phyloP scores from a whole-genome alignment of 106 monocot species.

The Dioscorea alata region DNA sequence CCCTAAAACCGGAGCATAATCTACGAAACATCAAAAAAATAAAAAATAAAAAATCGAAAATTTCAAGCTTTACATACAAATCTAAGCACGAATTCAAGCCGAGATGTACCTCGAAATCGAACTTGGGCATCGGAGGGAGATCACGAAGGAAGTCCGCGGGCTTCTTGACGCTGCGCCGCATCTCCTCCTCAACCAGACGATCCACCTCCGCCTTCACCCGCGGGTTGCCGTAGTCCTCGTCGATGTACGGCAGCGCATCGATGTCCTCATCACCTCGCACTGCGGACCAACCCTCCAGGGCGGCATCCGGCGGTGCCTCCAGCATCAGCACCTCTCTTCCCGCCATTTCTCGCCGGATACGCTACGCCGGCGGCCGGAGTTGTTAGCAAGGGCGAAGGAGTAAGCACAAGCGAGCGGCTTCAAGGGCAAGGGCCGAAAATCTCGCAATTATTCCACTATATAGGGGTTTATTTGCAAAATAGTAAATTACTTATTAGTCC shows the following conservation, averaged over 20 bases:
- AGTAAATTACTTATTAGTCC: too few species aligned
- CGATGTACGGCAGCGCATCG: conserved; percentile 96
- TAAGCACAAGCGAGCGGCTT: too few species aligned
- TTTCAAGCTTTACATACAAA: neutral
- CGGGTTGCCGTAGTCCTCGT: conserved; percentile 90
- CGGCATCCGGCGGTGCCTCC: conserved; percentile 63
- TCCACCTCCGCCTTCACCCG: conserved; percentile 86
- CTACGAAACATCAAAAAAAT: too few species aligned
- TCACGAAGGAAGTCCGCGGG: conserved; percentile 88
- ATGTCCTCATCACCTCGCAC: conserved; percentile 39
- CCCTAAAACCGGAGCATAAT: too few species aligned
- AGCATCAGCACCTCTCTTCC: conserved; percentile 77
- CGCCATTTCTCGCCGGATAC: conserved; percentile 15
- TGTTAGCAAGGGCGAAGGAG: neutral
- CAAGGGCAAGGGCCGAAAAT: too few species aligned
- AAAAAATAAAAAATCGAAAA: neutral
- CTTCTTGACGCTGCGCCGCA: conserved; percentile 75
- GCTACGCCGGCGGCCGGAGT: neutral
- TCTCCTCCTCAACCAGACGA: conserved; percentile 88
- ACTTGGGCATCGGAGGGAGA: conserved; percentile 68
- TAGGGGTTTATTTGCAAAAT: too few species aligned
- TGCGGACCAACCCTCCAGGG: conserved; percentile 38
- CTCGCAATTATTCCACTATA: too few species aligned
- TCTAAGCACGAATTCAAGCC: neutral
- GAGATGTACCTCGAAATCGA: conserved; percentile 48